Percentiles rank a stretch among this genome's conserved stretches.
Conservation (phyloP, 495 filamentous ascomycete species). For the Bacidia rubella region DNA sequence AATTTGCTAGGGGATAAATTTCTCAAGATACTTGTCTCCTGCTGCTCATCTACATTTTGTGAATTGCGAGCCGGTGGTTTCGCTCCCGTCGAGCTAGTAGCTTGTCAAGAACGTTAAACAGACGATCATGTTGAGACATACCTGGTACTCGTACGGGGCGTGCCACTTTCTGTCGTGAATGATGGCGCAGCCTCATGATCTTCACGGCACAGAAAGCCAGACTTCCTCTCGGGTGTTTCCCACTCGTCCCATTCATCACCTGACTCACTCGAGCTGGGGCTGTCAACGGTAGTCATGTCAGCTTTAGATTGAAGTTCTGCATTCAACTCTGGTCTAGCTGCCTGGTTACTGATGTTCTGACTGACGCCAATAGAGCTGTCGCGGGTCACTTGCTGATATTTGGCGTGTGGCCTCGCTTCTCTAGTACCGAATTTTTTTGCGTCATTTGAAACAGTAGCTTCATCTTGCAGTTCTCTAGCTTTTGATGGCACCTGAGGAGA, state of each 20-base stretch:
- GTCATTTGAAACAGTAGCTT: no score
- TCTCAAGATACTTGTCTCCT: no score
- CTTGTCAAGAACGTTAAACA: constrained; percentile 2
- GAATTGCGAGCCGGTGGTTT: constrained; percentile 24
- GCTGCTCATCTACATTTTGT: constrained; percentile 1
- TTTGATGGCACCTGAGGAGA: neutral
- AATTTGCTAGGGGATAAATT: constrained; percentile 54
- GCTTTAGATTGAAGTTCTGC: no score
- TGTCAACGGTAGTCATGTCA: no score
- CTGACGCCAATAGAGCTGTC: no score
- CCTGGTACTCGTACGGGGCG: constrained; percentile 40
- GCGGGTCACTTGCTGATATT: no score
- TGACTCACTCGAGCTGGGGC: constrained; percentile 34
- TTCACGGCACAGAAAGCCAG: constrained; percentile 34
- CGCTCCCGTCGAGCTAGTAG: constrained; percentile 13
- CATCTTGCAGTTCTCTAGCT: no score
- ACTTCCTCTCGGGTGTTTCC: constrained; percentile 43
- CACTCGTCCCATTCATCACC: constrained; percentile 64
- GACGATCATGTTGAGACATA: constrained; percentile 22
- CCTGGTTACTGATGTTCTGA: no score
- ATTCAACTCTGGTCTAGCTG: no score
- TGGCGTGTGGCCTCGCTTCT: no score
- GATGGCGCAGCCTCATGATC: constrained; percentile 31
- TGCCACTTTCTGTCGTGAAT: constrained; percentile 30
- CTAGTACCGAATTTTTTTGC: no score